Evolutionary conservation across 2,329 filamentous ascomycete genomes (phyloP), one percentile per base, ranked within the genome.

Genomic region (Beauveria pseudobassiana): DNA sequence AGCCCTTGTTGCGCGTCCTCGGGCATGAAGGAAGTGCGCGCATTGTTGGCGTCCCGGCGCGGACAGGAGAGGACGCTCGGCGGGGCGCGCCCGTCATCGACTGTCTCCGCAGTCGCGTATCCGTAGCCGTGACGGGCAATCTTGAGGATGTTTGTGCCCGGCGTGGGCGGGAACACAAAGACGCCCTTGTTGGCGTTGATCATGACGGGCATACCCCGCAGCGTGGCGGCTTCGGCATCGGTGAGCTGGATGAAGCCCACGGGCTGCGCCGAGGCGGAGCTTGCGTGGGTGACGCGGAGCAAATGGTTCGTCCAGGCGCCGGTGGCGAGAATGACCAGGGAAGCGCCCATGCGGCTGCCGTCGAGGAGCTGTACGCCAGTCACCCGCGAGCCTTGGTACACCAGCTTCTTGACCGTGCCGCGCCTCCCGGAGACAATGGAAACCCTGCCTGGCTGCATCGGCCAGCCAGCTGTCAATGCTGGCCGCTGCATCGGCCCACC

Each of bases 211-310:
- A 83, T 80, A 16, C 78, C 69, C 51, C 73, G 75, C 14, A 89
- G 74, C 1, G 69, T 71, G 1, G 72, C 69, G 68, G 87, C 80
- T 71, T 90, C 87, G 2, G 78, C 77, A 5, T 78, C 70, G 0
- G 82, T 83, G 57, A 91, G 78, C 60, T 80, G 77, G 64, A 89
- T 78, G 73, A 89, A 91, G 0, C 82, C 84, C 16, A 91, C 73
- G 0, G 82, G 79, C 65, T 91, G 88, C 1, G 86, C 87, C 0
- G 86, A 88, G 0, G 86, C 83, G 59, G 83, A 80, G 26, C 81
- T 82, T 16, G 85, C 79, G 49, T 87, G 86, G 28, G 81, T 78
- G 1, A 90, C 75, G 67, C 88, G 84, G 49, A 91, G 16, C 0
- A 75, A 53, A 1, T 67, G 56, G 16, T 72, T 73, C 16, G 86